Evolutionary conservation across 164 flowering plant genomes (phyloP), one percentile per base, ranked within the genome.

Genomic region (Liriodendron chinense): DNA sequence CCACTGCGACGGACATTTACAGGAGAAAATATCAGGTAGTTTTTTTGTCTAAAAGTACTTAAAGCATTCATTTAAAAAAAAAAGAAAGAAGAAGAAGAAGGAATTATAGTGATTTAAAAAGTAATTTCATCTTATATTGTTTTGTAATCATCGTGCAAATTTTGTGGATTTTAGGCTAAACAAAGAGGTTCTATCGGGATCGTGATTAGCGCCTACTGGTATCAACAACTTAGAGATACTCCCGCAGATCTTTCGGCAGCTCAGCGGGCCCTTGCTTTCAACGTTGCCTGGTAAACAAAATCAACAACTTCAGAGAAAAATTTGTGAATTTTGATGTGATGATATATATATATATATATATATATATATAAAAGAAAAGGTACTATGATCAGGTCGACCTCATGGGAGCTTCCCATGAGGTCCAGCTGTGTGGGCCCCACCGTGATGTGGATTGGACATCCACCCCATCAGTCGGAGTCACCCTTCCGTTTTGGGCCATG

Each of bases 131-230:
- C 20, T 6, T 26, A 28, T 26, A 34, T 34, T 20, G 18, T 34
- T 26, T 12, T 25, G 18, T 69, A 53, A 53, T 53, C 0, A 53
- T 12, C 13, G 9, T 69, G 59, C 47, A 1, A n/a, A 2, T 8
- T 43, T 61, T 10, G 9, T 59, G 48, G 21, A 23, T 10, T 61
- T 72, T 14, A 75, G 77, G 77, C 6, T 9, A 75, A 75, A 21
- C 77, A 75, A 69, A 72, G 77, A n/a, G 72, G 77, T 10, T 69
- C 28, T 24, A 69, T 75, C 10, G 77, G 77, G 57, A 69, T 75
- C 9, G 77, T 69, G 21, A 1, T 75, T 23, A 3, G 21, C 16
- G 16, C 67, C 50, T 22, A 69, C 24, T 69, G 77, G 77, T 75
- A 68, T 69, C 68, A 75, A 59, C 77, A 72, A 28, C 66, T 68